Base-by-base conservation (phyloP, 169 alveolate species). In the Plasmodium vivax region DNA sequence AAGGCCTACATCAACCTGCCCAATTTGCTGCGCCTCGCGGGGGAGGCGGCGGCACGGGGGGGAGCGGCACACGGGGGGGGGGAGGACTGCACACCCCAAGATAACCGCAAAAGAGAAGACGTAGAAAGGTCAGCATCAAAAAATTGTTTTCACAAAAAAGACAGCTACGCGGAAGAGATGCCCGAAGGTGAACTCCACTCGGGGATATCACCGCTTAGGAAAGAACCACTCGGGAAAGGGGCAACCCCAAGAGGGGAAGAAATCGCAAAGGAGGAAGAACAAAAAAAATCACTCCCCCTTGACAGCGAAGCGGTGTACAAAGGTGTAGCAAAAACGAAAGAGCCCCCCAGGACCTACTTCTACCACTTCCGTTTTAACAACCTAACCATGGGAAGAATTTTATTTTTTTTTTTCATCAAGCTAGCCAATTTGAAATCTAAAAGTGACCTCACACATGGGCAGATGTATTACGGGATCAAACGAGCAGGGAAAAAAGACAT, bases 401-500 rank as follows among this genome's bases (percentile, higher is more conserved):
- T 90, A 62, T 90, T 58, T 27, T 82, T 81, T 19, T 82, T 90
- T 16, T 90, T 90, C 83, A 58, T 90, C 72, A 90, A 90, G 54
- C 54, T 90, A 51, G 83, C 77, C 72, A 79, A 90, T 80, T 43
- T 90, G 74, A 43, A 80, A 36, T 41, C 72, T 32, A 90, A 74
- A 68, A 79, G 74, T 32, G 54, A 90, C 14, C 83, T 90, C 56
- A 30, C 19, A 71, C 83, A 30, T 90, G 92, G 73, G 8, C 92
- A 90, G 16, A 90, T 90, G 83, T 90, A 74, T 90, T 81, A 80
- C 30, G 94, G 94, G n/a, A 90, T 90, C 10, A 90, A 90, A 43
- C 72, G 73, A 10, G 41, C 83, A 71, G 72, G 72, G 16, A 80
- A 90, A 68, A 38, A 90, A n/a, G 84, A 81, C 68, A 81, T 90